These are phyloP conservation scores for Dioscorea zingiberensis DNA, from an alignment of 106 monocot species.

Conservation along the genomic window DNA sequence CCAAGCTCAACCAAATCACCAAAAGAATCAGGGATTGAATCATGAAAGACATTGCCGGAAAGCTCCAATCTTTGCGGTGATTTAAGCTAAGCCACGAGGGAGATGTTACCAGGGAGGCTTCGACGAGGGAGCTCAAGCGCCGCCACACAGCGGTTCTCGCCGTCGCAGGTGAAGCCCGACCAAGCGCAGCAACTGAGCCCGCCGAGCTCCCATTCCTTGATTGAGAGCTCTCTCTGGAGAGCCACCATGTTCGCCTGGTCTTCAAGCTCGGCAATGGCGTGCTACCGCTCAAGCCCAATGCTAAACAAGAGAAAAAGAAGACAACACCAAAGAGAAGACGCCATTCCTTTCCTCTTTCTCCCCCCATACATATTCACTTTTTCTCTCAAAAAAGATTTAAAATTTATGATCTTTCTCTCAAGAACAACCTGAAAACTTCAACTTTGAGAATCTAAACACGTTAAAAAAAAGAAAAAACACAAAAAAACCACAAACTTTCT, in stretches of 20 bases:
- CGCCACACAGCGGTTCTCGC: constrained; percentile 18
- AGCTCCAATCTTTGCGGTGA: constrained; percentile 51
- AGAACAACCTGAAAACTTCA: no score
- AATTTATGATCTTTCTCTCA: no score
- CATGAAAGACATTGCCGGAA: constrained; percentile 50
- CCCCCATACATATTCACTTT: neutral
- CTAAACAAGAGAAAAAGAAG: neutral
- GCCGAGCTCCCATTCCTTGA: constrained; percentile 19
- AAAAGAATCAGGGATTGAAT: constrained; percentile 38
- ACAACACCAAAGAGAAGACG: neutral
- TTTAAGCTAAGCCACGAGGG: constrained; percentile 36
- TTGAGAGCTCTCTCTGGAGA: constrained; percentile 26
- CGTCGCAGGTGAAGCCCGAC: constrained; percentile 52
- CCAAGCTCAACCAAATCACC: constrained; percentile 30
- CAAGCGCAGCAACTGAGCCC: constrained; percentile 51
- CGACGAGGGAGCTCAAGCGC: constrained; percentile 40
- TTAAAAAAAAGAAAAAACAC: no score
- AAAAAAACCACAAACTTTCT: no score
- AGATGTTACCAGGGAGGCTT: constrained; percentile 56
- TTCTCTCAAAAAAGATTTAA: neutral
- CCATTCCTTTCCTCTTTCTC: neutral
- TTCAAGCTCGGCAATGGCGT: constrained; percentile 13
- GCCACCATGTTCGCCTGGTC: constrained; percentile 30
- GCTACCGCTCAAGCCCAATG: neutral
- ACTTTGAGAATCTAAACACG: no score